phyloP scores from a whole-genome alignment of 2,329 filamentous ascomycete species.

The Lachnellula subtilissima region DNA sequence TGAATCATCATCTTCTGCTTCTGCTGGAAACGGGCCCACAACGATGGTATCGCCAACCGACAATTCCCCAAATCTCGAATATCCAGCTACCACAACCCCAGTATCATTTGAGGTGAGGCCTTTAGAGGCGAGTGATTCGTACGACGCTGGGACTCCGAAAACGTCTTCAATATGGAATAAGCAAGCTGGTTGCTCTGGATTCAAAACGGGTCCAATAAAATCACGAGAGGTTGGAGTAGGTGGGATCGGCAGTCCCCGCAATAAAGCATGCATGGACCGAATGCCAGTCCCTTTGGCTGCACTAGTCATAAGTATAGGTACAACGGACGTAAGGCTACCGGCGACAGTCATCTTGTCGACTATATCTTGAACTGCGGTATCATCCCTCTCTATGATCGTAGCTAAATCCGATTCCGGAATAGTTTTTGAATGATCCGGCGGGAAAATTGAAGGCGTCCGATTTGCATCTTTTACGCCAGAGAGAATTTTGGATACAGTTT shows the following conservation, averaged over 20 bases:
- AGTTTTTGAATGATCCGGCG: constrained; percentile 48
- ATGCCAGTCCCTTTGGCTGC: constrained; percentile 81
- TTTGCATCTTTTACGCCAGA: constrained; percentile 72
- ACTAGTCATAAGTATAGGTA: constrained; percentile 86
- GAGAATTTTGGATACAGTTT: constrained; percentile 67
- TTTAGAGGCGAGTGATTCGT: constrained; percentile 43
- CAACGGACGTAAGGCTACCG: constrained; percentile 38
- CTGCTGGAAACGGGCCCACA: constrained; percentile 70
- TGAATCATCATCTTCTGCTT: constrained; percentile 40
- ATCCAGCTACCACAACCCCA: constrained; percentile 76
- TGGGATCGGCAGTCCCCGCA: constrained; percentile 71
- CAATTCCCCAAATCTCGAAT: constrained; percentile 73
- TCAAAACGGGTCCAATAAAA: constrained; percentile 47
- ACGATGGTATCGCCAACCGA: constrained; percentile 73
- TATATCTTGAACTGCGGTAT: constrained; percentile 52
- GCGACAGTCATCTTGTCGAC: constrained; percentile 46
- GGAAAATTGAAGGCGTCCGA: constrained; percentile 69
- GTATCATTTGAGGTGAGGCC: constrained; percentile 34
- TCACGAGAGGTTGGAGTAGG: constrained; percentile 48
- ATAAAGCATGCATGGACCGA: constrained; percentile 72
- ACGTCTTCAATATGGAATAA: constrained; percentile 91
- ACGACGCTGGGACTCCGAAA: constrained; percentile 68
- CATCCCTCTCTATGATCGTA: constrained; percentile 51
- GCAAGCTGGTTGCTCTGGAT: constrained; percentile 55
- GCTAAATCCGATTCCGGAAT: constrained; percentile 46